Percentiles rank a stretch among this genome's conserved stretches.
phyloP scores from a whole-genome alignment of 495 filamentous ascomycete genomes.

The Annulohypoxylon nitens region DNA sequence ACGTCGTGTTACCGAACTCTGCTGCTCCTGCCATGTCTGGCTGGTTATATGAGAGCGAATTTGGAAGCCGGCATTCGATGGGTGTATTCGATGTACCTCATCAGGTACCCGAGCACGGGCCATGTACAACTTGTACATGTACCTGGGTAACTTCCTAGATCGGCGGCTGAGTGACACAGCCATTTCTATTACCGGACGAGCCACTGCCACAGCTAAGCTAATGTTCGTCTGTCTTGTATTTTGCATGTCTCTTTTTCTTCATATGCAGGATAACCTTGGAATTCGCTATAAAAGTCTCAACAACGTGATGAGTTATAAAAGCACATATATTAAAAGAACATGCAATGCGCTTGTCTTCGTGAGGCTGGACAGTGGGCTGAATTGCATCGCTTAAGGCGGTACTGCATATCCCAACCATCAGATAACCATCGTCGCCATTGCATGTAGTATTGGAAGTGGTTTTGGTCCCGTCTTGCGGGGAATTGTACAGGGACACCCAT shows the following conservation, averaged over 20 bases:
- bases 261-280: neutral
- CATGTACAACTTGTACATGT: slow-evolving; percentile 3
- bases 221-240: neutral
- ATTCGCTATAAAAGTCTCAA: neutral
- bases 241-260: no score
- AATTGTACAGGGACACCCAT: slow-evolving; percentile 10
- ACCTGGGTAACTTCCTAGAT: slow-evolving; percentile 3
- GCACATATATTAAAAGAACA: neutral
- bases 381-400: slow-evolving; percentile 40
- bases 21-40: slow-evolving; percentile 3
- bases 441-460: slow-evolving; percentile 26
- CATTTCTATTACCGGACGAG: slow-evolving; percentile 27
- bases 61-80: slow-evolving; percentile 11
- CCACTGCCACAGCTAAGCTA: slow-evolving; percentile 19
- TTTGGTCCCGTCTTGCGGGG: slow-evolving; percentile 31
- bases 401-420: neutral
- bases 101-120: slow-evolving; percentile 18
- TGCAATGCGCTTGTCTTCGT: slow-evolving; percentile 1
- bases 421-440: slow-evolving; percentile 20
- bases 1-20: slow-evolving; percentile 27
- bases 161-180: slow-evolving; percentile 34
- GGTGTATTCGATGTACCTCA: neutral
- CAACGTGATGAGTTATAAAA: slow-evolving; percentile 10
- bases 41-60: neutral
- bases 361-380: slow-evolving; percentile 18